Evolutionary conservation across 2,329 filamentous ascomycete species (phyloP).

Genomic region (Diaporthe sp.): DNA sequence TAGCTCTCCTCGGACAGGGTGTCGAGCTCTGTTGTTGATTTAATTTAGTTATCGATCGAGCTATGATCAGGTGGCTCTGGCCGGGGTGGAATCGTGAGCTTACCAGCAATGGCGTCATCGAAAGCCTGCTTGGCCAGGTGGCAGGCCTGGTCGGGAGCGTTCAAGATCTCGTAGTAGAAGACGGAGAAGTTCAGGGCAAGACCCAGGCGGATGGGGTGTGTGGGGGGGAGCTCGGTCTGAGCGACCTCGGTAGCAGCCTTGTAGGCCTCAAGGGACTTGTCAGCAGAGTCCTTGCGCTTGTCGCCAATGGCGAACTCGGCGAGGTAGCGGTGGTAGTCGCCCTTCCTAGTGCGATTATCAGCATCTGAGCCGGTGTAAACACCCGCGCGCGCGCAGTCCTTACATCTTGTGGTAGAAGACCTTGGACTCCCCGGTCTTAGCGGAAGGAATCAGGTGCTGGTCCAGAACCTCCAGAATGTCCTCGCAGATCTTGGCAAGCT

Average conservation of each 20-base stretch:
- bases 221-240: slow-evolving; percentile 87
- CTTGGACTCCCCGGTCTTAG: slow-evolving; percentile 96
- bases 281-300: slow-evolving; percentile 93
- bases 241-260: slow-evolving; percentile 92
- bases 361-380: slow-evolving; percentile 21
- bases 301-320: slow-evolving; percentile 96
- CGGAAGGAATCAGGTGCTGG: slow-evolving; percentile 92
- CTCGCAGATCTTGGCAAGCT: slow-evolving; percentile 97
- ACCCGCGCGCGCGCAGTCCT: slow-evolving; percentile 34
- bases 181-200: slow-evolving; percentile 97
- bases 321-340: slow-evolving; percentile 98
- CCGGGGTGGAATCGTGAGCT: slow-evolving; percentile 32
- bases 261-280: slow-evolving; percentile 96
- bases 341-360: slow-evolving; percentile 76
- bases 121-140: slow-evolving; percentile 97
- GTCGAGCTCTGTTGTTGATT: slow-evolving; percentile 77
- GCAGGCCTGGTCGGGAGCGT: slow-evolving; percentile 97
- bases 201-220: slow-evolving; percentile 92
- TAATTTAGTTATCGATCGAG: slow-evolving; percentile 28
- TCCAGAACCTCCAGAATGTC: slow-evolving; percentile 96
- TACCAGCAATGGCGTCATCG: slow-evolving; percentile 91
- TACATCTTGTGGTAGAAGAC: slow-evolving; percentile 99
- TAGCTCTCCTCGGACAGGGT: slow-evolving; percentile 98
- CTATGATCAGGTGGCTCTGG: not conserved
- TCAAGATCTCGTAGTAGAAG: slow-evolving; percentile 99